Evolutionary conservation across 345 rosid species (phyloP).

Genomic region (Diplotaxis tenuifolia): DNA sequence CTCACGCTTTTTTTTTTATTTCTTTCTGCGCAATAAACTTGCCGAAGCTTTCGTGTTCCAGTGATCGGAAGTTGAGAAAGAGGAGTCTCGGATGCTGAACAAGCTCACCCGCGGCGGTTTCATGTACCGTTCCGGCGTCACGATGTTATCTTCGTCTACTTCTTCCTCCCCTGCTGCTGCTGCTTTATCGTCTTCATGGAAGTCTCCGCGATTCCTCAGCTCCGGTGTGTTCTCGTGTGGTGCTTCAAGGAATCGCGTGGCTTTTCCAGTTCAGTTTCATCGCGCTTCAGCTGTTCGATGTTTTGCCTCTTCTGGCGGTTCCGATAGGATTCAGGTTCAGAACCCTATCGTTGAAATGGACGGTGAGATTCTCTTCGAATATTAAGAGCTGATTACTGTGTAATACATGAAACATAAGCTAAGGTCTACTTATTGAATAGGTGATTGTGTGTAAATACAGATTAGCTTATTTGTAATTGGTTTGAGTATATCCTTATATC

Average conservation of each 20-base stretch:
- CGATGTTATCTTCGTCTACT: conserved; percentile 33
- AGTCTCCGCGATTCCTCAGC: conserved; percentile 22
- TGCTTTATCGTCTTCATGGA: conserved; percentile 32
- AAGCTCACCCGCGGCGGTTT: conserved; percentile 29
- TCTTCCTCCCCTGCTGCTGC: conserved; percentile 34
- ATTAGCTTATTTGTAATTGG: not conserved
- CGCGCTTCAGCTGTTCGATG: conserved; percentile 46
- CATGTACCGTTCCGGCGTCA: conserved; percentile 24
- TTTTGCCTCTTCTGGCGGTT: conserved; percentile 45
- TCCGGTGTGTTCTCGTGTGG: conserved; percentile 30
- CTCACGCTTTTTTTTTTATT: not conserved
- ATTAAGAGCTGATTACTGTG: not conserved
- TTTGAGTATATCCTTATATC: not conserved
- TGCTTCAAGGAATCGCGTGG: conserved; percentile 32
- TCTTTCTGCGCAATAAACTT: not conserved
- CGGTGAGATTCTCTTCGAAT: conserved; percentile 42
- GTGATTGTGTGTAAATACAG: not conserved
- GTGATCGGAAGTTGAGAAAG: conserved; percentile 3
- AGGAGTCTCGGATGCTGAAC: conserved; percentile 31
- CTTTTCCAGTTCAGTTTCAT: conserved; percentile 25
- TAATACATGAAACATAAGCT: not conserved
- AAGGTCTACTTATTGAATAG: not conserved
- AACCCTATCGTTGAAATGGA: conserved; percentile 70
- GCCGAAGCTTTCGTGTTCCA: conserved; percentile 5
- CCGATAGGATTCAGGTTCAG: conserved; percentile 50